A percentile compares a stretch with the other conserved stretches of the same genome.
These are phyloP conservation scores for Colletotrichum neosansevieriae DNA, from an alignment of 2,329 filamentous ascomycete species.

Conservation along the genomic window DNA sequence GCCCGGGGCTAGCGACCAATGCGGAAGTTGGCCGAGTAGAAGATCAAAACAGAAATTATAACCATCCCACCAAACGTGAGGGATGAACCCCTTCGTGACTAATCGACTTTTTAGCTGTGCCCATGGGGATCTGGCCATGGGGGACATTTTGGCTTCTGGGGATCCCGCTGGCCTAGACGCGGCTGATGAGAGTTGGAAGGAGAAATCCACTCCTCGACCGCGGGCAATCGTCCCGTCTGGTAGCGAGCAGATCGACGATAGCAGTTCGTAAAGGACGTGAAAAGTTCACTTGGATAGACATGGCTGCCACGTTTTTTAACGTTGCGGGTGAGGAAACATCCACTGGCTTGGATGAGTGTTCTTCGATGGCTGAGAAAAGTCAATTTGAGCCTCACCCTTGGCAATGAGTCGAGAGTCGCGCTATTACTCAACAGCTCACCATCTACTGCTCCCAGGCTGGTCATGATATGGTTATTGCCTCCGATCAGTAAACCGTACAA, in stretches of 20 bases:
- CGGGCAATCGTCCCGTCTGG: slow-evolving; percentile 15
- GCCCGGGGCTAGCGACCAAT: too few relatives aligned
- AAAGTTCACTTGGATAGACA: not conserved
- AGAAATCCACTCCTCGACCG: slow-evolving; percentile 21
- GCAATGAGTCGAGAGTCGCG: slow-evolving; percentile 2
- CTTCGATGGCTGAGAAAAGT: not conserved
- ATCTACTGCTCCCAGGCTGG: slow-evolving; percentile 1
- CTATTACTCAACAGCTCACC: slow-evolving; percentile 24
- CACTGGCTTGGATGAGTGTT: not conserved
- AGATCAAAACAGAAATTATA: not conserved
- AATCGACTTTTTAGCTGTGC: slow-evolving; percentile 10
- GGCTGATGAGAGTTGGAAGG: slow-evolving; percentile 16
- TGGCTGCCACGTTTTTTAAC: slow-evolving; percentile 32
- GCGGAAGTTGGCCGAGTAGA: too few relatives aligned
- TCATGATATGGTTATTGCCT: not conserved
- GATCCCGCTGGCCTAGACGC: slow-evolving; percentile 33
- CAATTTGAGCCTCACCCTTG: slow-evolving; percentile 30
- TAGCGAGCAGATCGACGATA: slow-evolving; percentile 7
- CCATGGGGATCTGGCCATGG: slow-evolving; percentile 32
- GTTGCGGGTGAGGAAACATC: slow-evolving; percentile 8
- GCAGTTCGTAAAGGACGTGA: not conserved
- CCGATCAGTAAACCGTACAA: not conserved
- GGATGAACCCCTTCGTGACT: slow-evolving; percentile 19
- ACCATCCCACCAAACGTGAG: slow-evolving; percentile 10
- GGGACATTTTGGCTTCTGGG: slow-evolving; percentile 33